Base-by-base conservation (phyloP, 495 filamentous ascomycete genomes). In the Penicillium desertorum region DNA sequence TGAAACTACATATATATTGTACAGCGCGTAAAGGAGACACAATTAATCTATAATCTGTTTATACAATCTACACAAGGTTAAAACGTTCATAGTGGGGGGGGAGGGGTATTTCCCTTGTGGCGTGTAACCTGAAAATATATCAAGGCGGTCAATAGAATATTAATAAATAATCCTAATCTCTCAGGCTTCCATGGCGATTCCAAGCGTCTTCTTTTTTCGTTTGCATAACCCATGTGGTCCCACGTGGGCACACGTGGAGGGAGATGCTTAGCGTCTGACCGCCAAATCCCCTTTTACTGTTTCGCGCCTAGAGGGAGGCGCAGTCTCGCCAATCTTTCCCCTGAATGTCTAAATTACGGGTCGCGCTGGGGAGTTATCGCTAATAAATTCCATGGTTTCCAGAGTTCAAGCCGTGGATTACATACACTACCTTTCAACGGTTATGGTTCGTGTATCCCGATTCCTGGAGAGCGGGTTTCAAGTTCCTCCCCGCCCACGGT, bases 241-340 rank as follows among this genome's bases (percentile, higher is more conserved):
- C 72, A 75, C 72, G 72, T 75, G 72, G 63, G 67, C 63, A 64
- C 72, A 71, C 69, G 72, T 73, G 69, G 72, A 67, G 66, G 56
- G 72, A 67, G 66, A 60, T 62, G 52, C 48, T 48, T 47, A 59
- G 54, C 50, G 56, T 54, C 45, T 61, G 61, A 56, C 50, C 59
- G 56, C 56, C 52, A 44, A 54, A 53, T 62, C 63, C 57, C 47
- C 57, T 61, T 55, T 54, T 60, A 54, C 57, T 59, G 51, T 57
- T 47, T 55, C 47, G 53, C 53, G 53, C 22, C 11, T 55, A 55
- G 53, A 55, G 44, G 32, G 53, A 45, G 53, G 53, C 53, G 53
- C 53, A 55, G 53, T 29, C 53, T 55, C 53, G 53, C 53, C 5
- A 39, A 55, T 55, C 43, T 47, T 55, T 47, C 23, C 53, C 44